Evolutionary conservation across 768 basidiomycete species (phyloP).

Genomic region (Lentinula detonsa): DNA sequence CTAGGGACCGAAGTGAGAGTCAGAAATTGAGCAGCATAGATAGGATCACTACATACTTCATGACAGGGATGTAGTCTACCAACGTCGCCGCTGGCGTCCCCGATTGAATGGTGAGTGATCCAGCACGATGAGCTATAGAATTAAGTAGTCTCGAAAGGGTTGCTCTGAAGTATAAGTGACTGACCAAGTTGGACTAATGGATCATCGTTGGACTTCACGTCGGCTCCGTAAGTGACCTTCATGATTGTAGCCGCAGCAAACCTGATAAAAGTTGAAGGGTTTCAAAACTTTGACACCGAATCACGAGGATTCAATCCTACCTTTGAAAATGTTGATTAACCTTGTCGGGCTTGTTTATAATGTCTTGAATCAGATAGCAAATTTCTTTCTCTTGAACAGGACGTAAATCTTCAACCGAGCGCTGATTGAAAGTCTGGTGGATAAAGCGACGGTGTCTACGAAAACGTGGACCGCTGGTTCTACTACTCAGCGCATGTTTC

Average conservation of each 20-base stretch:
- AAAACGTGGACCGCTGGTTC: slow-evolving; percentile 39
- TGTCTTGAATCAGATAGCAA: slow-evolving; percentile 31
- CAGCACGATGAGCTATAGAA: slow-evolving; percentile 36
- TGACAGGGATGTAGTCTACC: slow-evolving; percentile 43
- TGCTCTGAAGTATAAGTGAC: slow-evolving; percentile 6
- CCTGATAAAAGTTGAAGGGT: slow-evolving; percentile 18
- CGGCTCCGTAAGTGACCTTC: slow-evolving; percentile 42
- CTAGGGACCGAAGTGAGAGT: slow-evolving; percentile 16
- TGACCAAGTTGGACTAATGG: slow-evolving; percentile 35
- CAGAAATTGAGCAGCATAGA: not conserved
- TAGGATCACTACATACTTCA: slow-evolving; percentile 24
- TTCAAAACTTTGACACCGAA: not conserved
- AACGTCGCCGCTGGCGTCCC: slow-evolving; percentile 40
- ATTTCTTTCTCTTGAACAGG: slow-evolving; percentile 39
- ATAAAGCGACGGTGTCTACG: slow-evolving; percentile 47
- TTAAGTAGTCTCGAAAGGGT: slow-evolving; percentile 3
- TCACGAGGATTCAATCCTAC: slow-evolving; percentile 15
- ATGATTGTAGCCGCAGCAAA: slow-evolving; percentile 42
- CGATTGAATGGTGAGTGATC: slow-evolving; percentile 37
- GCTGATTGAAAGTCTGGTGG: slow-evolving; percentile 41
- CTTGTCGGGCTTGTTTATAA: slow-evolving; percentile 30
- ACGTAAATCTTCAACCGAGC: slow-evolving; percentile 29
- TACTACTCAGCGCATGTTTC: not conserved
- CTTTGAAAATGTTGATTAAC: slow-evolving; percentile 39
- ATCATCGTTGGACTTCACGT: slow-evolving; percentile 38